Percentiles rank a stretch among this genome's conserved stretches.
phyloP scores from a whole-genome alignment of 768 basidiomycete genomes.

The Inosperma sp. region DNA sequence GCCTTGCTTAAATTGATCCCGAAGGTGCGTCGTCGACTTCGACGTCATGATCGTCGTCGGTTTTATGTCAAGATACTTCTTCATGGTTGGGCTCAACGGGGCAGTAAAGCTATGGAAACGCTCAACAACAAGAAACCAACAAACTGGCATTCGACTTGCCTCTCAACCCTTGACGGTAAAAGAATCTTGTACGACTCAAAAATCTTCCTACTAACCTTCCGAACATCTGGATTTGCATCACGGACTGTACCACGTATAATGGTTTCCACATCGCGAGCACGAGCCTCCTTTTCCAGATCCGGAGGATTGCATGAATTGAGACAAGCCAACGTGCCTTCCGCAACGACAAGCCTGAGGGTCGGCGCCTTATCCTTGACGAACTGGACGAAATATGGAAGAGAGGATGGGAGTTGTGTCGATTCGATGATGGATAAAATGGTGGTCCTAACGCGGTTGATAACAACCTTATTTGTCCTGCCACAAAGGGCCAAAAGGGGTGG shows the following conservation, averaged over 20 bases:
- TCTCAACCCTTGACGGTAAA: constrained; percentile 62
- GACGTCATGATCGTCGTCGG: constrained; percentile 16
- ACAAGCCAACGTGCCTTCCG: constrained; percentile 60
- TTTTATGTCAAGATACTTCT: constrained; percentile 66
- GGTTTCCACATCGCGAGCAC: constrained; percentile 62
- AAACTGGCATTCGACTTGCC: constrained; percentile 33
- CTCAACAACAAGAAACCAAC: background rate
- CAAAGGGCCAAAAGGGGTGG: constrained; percentile 66
- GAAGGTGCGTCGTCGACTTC: constrained; percentile 13
- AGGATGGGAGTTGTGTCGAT: constrained; percentile 57
- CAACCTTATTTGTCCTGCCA: constrained; percentile 74
- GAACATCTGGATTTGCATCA: constrained; percentile 72
- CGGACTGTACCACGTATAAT: constrained; percentile 63
- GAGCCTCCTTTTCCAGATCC: constrained; percentile 64
- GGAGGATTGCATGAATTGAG: constrained; percentile 77
- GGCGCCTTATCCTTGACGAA: constrained; percentile 64
- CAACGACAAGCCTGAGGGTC: constrained; percentile 57
- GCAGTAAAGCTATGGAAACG: constrained; percentile 52
- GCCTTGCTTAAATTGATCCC: constrained; percentile 19
- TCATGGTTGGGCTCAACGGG: constrained; percentile 71
- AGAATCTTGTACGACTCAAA: constrained; percentile 74
- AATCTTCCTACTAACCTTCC: constrained; percentile 62
- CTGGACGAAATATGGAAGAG: constrained; percentile 58
- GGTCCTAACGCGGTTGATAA: constrained; percentile 57
- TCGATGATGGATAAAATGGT: constrained; percentile 61